These are phyloP conservation scores for Antarctomyces pellizariae DNA, from an alignment of 495 filamentous ascomycete species.

Conservation along the genomic window DNA sequence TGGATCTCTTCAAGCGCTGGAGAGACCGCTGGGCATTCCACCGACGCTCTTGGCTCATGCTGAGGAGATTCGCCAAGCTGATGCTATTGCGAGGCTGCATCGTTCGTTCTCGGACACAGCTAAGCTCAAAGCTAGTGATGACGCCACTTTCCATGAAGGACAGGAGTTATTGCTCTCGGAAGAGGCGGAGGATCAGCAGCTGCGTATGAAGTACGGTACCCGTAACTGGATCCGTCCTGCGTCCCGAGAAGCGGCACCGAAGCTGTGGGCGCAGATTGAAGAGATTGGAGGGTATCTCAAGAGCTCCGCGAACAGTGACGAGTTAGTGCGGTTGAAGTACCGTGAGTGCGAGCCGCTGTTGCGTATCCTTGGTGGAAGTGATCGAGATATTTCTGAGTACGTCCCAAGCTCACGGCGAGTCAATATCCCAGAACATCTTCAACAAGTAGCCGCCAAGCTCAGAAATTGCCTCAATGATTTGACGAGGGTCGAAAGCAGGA, in stretches of 20 bases:
- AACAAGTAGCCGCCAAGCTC: slow-evolving; percentile 50
- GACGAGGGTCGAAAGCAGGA: slow-evolving; percentile 49
- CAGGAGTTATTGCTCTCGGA: slow-evolving; percentile 53
- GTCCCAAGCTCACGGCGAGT: slow-evolving; percentile 67
- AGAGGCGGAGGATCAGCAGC: slow-evolving; percentile 54
- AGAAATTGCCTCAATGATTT: slow-evolving; percentile 65
- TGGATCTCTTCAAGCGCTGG: slow-evolving; percentile 78
- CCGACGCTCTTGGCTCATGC: slow-evolving; percentile 67
- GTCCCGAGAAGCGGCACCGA: slow-evolving; percentile 43
- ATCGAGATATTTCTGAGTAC: slow-evolving; percentile 61
- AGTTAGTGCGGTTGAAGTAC: slow-evolving; percentile 56
- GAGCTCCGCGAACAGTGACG: slow-evolving; percentile 63
- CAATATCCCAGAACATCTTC: slow-evolving; percentile 55
- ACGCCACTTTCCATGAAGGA: slow-evolving; percentile 57
- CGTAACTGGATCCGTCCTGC: slow-evolving; percentile 57
- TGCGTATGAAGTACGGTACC: slow-evolving; percentile 64
- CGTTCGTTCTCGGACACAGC: slow-evolving; percentile 65
- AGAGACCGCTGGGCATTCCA: slow-evolving; percentile 86
- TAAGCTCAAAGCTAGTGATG: slow-evolving; percentile 57
- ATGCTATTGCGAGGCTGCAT: slow-evolving; percentile 51
- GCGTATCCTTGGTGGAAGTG: slow-evolving; percentile 48
- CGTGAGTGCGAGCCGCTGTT: slow-evolving; percentile 51
- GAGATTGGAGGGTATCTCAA: slow-evolving; percentile 80
- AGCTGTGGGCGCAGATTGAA: slow-evolving; percentile 46
- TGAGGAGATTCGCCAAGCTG: slow-evolving; percentile 85